Percentiles rank a stretch among this genome's conserved stretches.
Evolutionary conservation across 305 asterid genomes (phyloP).

Genomic region (Andrographis paniculata): DNA sequence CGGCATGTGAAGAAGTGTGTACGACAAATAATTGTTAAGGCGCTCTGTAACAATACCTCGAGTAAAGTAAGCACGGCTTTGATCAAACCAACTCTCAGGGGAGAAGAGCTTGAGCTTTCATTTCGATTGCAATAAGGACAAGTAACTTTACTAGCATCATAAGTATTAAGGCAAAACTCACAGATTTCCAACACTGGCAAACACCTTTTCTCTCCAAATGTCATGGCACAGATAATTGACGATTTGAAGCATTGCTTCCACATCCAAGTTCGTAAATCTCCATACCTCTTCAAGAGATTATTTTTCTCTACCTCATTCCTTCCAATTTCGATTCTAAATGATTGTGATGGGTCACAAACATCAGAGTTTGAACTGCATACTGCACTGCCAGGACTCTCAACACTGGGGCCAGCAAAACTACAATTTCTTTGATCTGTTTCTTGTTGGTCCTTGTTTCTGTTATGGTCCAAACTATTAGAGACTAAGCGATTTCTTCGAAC

Average conservation of each 20-base stretch:
- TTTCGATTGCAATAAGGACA: conserved; percentile 44
- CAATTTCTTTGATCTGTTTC: conserved; percentile 37
- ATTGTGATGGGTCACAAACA: conserved; percentile 45
- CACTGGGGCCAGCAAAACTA: conserved; percentile 29
- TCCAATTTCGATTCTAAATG: conserved; percentile 69
- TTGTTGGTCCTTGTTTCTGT: conserved; percentile 17
- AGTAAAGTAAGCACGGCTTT: conserved; percentile 51
- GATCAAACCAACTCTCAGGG: conserved; percentile 63
- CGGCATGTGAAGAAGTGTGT: neutral
- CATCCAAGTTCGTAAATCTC: conserved; percentile 67
- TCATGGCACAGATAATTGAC: conserved; percentile 39
- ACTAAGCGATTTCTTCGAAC: conserved; percentile 30
- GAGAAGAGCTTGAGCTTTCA: conserved; percentile 32
- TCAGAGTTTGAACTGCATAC: conserved; percentile 48
- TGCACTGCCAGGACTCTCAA: conserved; percentile 55
- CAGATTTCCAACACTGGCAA: conserved; percentile 56
- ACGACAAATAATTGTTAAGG: neutral
- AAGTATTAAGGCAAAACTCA: conserved; percentile 47
- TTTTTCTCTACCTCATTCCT: conserved; percentile 47
- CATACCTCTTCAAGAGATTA: conserved; percentile 49
- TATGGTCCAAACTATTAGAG: conserved; percentile 15
- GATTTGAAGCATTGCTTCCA: conserved; percentile 74
- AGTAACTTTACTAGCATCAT: conserved; percentile 28
- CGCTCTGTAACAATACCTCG: conserved; percentile 44
- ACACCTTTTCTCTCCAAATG: conserved; percentile 54